Evolutionary conservation across 2,329 filamentous ascomycete species (phyloP).

Genomic region (Scytalidium sp.): DNA sequence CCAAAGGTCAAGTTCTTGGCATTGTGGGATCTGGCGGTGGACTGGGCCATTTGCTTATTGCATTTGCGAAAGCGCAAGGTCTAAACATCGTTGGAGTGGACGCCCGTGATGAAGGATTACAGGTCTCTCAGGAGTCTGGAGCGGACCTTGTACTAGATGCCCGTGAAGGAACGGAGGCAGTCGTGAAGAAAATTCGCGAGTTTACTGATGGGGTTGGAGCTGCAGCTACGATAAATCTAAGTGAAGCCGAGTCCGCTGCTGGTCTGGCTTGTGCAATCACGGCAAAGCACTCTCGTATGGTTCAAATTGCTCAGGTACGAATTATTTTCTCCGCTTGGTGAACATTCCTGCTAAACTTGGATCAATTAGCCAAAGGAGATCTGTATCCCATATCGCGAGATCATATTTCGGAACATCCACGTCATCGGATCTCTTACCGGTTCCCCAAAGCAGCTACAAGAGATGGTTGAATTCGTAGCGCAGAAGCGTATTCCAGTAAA

Average conservation of each 20-base stretch:
- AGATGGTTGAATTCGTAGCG: conserved; percentile 40
- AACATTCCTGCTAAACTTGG: no score
- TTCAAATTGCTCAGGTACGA: conserved; percentile 44
- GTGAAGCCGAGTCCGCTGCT: conserved; percentile 44
- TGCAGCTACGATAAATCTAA: conserved; percentile 47
- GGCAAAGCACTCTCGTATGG: conserved; percentile 51
- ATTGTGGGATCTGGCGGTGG: conserved; percentile 41
- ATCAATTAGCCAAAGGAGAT: conserved; percentile 23
- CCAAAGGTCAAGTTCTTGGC: conserved; percentile 32
- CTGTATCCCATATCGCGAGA: conserved; percentile 35
- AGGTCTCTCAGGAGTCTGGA: conserved; percentile 39
- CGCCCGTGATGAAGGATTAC: conserved; percentile 48
- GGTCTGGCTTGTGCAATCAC: conserved; percentile 51
- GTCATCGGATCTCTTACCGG: conserved; percentile 44
- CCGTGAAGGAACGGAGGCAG: conserved; percentile 39
- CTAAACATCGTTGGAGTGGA: conserved; percentile 50
- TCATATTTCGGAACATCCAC: conserved; percentile 49
- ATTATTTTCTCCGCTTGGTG: no score
- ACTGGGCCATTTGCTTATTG: conserved; percentile 45
- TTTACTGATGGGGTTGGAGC: conserved; percentile 46
- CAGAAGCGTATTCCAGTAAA: conserved; percentile 41
- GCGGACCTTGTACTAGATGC: conserved; percentile 50
- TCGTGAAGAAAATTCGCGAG: conserved; percentile 40
- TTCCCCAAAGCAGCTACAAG: conserved; percentile 35
- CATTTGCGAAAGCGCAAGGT: conserved; percentile 44